These are phyloP conservation scores for Albophoma yamanashiensis DNA, from an alignment of 2,329 filamentous ascomycete species.

Conservation along the genomic window DNA sequence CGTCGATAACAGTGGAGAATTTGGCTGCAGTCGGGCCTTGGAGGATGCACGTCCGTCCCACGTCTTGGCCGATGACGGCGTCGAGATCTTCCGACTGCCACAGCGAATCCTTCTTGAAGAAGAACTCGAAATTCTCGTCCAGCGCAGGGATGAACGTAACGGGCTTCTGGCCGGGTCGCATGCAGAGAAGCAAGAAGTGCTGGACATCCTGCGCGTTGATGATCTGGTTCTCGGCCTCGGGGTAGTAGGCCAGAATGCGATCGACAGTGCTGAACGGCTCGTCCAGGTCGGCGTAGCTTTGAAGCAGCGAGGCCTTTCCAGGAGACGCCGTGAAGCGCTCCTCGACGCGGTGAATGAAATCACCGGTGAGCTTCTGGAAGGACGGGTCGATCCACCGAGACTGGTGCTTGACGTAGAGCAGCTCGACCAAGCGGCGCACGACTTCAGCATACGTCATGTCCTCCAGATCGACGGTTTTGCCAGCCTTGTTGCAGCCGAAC, in stretches of 20 bases:
- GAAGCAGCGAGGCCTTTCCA: constrained; percentile 70
- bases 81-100: constrained; percentile 99
- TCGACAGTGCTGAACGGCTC: constrained; percentile 71
- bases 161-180: constrained; percentile 87
- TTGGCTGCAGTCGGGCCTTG: constrained; percentile 89
- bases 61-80: constrained; percentile 91
- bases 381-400: constrained; percentile 85
- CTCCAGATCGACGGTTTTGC: constrained; percentile 76
- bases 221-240: constrained; percentile 78
- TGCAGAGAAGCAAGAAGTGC: constrained; percentile 88
- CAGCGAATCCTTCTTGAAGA: constrained; percentile 99
- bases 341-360: constrained; percentile 94
- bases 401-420: constrained; percentile 88
- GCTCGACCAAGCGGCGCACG: constrained; percentile 73
- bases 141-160: constrained; percentile 92
- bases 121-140: constrained; percentile 96
- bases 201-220: constrained; percentile 98
- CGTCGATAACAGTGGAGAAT: constrained; percentile 81
- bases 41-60: constrained; percentile 89
- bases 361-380: constrained; percentile 72
- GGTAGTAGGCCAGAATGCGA: constrained; percentile 70
- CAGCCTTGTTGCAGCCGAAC: constrained; percentile 79
- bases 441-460: constrained; percentile 95
- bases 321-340: constrained; percentile 76
- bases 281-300: constrained; percentile 81